These are phyloP conservation scores for Blastobotrys elegans DNA, from an alignment of 1,139 yeast species.

Conservation along the genomic window DNA sequence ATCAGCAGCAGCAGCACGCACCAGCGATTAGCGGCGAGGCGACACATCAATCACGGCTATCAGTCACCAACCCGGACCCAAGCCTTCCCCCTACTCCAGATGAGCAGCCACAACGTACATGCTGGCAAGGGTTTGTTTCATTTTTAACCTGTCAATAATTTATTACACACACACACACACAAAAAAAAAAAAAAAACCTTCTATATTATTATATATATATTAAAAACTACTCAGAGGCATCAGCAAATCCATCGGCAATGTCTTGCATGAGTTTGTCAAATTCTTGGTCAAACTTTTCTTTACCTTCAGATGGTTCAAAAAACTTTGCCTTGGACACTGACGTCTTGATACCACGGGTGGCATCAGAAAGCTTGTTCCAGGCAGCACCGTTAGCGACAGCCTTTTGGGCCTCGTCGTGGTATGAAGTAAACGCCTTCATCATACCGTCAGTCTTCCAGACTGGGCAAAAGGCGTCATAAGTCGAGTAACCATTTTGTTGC, in stretches of 20 bases:
- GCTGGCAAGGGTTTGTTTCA: background rate
- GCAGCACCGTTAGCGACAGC: conserved; percentile 90
- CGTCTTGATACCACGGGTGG: conserved; percentile 87
- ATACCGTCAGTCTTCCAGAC: conserved; percentile 97
- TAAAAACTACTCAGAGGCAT: conserved; percentile 70
- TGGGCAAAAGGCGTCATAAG: conserved; percentile 98
- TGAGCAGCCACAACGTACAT: conserved; percentile 5
- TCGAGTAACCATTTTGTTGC: conserved; percentile 98
- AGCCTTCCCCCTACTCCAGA: conserved; percentile 8
- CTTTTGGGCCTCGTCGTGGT: conserved; percentile 96
- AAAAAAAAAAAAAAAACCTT: background rate
- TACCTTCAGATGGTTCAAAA: conserved; percentile 91
- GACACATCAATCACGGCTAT: conserved; percentile 1
- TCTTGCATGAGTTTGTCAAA: conserved; percentile 68
- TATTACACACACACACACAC: background rate
- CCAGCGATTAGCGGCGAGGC: conserved; percentile 1
- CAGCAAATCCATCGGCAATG: conserved; percentile 89
- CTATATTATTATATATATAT: background rate
- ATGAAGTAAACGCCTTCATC: conserved; percentile 92
- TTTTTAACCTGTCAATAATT: background rate
- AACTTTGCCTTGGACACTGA: conserved; percentile 91
- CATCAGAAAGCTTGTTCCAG: conserved; percentile 83
- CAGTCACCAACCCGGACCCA: conserved; percentile 12
- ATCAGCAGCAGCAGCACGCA: background rate
- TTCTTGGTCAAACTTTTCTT: conserved; percentile 66